Percentiles rank a stretch among this genome's conserved stretches.
These are phyloP conservation scores for Candida maltosa DNA, from an alignment of 805 yeast species.

Conservation along the genomic window DNA sequence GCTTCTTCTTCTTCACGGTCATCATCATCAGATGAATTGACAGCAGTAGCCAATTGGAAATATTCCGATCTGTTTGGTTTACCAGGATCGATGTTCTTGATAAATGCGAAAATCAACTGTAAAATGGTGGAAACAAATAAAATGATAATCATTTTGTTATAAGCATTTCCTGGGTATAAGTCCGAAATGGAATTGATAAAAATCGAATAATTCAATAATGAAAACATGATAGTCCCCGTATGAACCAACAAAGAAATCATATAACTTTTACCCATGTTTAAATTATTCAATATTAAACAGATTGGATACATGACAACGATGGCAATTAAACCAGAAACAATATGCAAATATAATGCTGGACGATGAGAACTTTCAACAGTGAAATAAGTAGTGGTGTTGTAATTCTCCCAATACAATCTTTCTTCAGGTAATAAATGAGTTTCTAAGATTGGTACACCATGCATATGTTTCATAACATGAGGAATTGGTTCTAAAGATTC, in stretches of 20 bases:
- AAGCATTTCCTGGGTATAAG: constrained; percentile 76
- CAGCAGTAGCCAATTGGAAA: constrained; percentile 11
- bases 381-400: constrained; percentile 76
- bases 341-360: constrained; percentile 53
- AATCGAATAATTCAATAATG: constrained; percentile 53
- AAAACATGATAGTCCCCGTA: constrained; percentile 40
- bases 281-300: constrained; percentile 59
- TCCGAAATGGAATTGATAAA: constrained; percentile 58
- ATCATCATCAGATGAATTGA: constrained; percentile 2
- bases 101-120: constrained; percentile 55
- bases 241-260: constrained; percentile 55
- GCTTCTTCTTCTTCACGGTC: not conserved
- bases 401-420: constrained; percentile 69
- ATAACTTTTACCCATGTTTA: constrained; percentile 48
- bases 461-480: constrained; percentile 42
- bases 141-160: constrained; percentile 61
- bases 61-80: constrained; percentile 8
- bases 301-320: constrained; percentile 65
- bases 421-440: constrained; percentile 71
- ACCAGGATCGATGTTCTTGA: constrained; percentile 21
- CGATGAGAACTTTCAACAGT: constrained; percentile 49
- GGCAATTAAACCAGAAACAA: constrained; percentile 39
- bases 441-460: constrained; percentile 73
- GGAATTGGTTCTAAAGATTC: constrained; percentile 22
- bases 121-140: constrained; percentile 48